Base-by-base conservation (phyloP, 345 rosid species). In the Murraya paniculata region DNA sequence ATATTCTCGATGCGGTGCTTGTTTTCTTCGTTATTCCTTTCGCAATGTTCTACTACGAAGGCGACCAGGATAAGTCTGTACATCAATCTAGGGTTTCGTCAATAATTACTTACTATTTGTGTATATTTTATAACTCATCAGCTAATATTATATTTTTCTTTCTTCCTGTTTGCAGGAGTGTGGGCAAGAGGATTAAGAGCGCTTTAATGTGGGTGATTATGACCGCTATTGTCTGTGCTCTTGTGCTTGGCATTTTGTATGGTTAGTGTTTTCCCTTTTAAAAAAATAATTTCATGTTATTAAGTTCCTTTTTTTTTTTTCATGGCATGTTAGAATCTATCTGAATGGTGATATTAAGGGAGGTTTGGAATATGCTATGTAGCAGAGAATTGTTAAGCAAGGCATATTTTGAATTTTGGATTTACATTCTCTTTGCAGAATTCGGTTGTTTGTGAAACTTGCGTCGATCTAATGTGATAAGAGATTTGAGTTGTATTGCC, bases 1-100 rank as follows among this genome's bases (percentile, higher is more conserved):
- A 95, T 76, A 93, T 95, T 31, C 62, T 91, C 7, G 96, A 95
- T 56, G 98, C 98, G 6, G 81, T 92, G 65, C 97, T 97, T 39
- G 99, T 94, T 9, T 97, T 97, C 92, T 97, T 97, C 76, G 70
- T 94, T 6, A 97, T 97, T 73, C 99, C 99, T 25, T 95, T 95
- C 61, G 96, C 99, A 27, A 95, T 95, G 98, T 95, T 95, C 81
- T 95, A 84, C 92, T 95, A 95, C 76, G 99, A 95, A 86, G 99
- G 97, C 74, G 99, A 95, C 86, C 99, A 92, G 91, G 99, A 95
- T 87, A 95, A 92, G 99, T 95, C 56, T 66, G 95, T 89, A 33
- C 33, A 25, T 55, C 41, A n/a, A 67, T 74, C 56, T 16, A 83
- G 81, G 62, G 68, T 64, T 78, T 82, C 70, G 7, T 33, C 68